Evolutionary conservation across 306 rosid genomes (phyloP).

Genomic region (Cucurbita argyrosperma): DNA sequence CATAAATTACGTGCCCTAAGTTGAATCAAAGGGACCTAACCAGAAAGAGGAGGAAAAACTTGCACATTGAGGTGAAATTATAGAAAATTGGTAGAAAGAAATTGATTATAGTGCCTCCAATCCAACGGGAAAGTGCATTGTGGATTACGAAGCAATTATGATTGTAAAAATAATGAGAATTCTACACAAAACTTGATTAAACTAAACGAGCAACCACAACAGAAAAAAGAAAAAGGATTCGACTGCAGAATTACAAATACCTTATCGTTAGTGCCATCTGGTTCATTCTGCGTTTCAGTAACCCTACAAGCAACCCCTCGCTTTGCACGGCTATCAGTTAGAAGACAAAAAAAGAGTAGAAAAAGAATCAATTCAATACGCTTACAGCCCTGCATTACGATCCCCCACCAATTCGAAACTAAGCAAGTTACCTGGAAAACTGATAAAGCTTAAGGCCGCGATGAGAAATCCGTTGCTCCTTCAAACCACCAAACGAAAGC

Average conservation of each 20-base stretch:
- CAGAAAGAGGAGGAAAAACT: not conserved
- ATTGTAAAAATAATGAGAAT: not conserved
- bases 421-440: conserved; percentile 26
- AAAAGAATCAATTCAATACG: not conserved
- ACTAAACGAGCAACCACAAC: not conserved
- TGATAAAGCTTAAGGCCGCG: conserved; percentile 20
- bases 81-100: not conserved
- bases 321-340: conserved; percentile 11
- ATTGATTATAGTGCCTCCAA: not conserved
- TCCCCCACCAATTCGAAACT: not conserved
- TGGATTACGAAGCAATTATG: not conserved
- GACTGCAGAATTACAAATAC: conserved; percentile 19
- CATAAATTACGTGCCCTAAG: not conserved
- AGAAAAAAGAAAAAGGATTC: not conserved
- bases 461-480: conserved; percentile 13
- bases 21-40: not conserved
- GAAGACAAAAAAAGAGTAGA: not conserved
- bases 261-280: conserved; percentile 47
- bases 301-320: conserved; percentile 45
- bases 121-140: not conserved
- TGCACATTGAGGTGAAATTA: not conserved
- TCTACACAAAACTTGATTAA: too few relatives aligned
- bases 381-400: not conserved
- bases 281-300: conserved; percentile 39
- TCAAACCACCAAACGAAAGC: conserved; percentile 14